These are phyloP conservation scores for Yamadazyma olivae DNA, from an alignment of 805 yeast genomes.

Conservation along the genomic window DNA sequence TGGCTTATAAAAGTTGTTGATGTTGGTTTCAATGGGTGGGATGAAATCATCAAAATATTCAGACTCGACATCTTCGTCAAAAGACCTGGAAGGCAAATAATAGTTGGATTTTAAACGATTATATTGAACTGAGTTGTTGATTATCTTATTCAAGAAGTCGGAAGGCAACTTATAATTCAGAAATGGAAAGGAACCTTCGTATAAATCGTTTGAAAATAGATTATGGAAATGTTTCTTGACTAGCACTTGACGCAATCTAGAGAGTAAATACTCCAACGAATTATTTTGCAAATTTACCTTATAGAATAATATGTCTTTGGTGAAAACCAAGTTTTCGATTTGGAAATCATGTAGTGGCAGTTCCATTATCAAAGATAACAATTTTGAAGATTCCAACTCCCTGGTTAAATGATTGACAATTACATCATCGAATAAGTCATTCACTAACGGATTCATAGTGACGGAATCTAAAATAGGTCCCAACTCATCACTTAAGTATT, in stretches of 20 bases:
- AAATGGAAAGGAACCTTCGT: slow-evolving; percentile 12
- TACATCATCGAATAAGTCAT: slow-evolving; percentile 13
- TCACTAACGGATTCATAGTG: slow-evolving; percentile 3
- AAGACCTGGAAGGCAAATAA: slow-evolving; percentile 26
- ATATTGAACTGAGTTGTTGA: slow-evolving; percentile 13
- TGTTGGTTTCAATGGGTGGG: slow-evolving; percentile 13
- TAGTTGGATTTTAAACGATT: slow-evolving; percentile 17
- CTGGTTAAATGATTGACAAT: slow-evolving; percentile 17
- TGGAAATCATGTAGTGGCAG: slow-evolving; percentile 13
- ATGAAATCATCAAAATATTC: slow-evolving; percentile 5
- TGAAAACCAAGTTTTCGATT: slow-evolving; percentile 11
- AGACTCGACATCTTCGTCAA: slow-evolving; percentile 2
- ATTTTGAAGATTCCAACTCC: slow-evolving; percentile 22
- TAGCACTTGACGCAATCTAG: slow-evolving; percentile 8
- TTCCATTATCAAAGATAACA: slow-evolving; percentile 18
- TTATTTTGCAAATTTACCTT: slow-evolving; percentile 4
- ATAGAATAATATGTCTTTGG: slow-evolving; percentile 8
- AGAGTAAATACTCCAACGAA: slow-evolving; percentile 6
- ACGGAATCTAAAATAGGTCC: slow-evolving; percentile 25
- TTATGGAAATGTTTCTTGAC: slow-evolving; percentile 7
- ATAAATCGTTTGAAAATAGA: slow-evolving; percentile 12
- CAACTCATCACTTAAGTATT: slow-evolving; percentile 22
- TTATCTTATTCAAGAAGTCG: slow-evolving; percentile 20
- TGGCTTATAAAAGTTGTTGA: slow-evolving; percentile 14
- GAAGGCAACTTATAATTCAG: slow-evolving; percentile 16